Evolutionary conservation across 768 basidiomycete species (phyloP).

Genomic region (Rhodotorula taiwanensis): DNA sequence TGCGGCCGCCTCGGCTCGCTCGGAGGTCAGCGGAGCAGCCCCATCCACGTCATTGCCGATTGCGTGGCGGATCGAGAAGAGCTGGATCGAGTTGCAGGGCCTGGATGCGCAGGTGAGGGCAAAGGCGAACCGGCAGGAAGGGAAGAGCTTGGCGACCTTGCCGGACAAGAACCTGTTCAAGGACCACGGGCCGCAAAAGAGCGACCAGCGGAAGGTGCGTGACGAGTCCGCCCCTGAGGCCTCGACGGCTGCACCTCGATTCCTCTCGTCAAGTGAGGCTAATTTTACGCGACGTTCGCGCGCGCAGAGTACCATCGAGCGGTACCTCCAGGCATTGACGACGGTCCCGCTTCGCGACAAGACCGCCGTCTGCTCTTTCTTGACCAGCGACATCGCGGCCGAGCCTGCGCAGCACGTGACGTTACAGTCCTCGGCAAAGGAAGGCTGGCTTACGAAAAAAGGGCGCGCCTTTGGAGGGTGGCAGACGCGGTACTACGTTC

Average conservation of each 20-base stretch:
- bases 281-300: background rate
- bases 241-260: background rate
- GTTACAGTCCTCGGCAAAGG: slow-evolving; percentile 41
- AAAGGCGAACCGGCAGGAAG: slow-evolving; percentile 51
- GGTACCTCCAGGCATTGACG: slow-evolving; percentile 77
- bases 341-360: slow-evolving; percentile 76
- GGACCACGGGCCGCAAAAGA: slow-evolving; percentile 88
- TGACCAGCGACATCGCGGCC: slow-evolving; percentile 79
- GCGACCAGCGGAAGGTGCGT: slow-evolving; percentile 87
- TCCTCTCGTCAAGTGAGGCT: too few species aligned
- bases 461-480: slow-evolving; percentile 93
- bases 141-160: slow-evolving; percentile 59
- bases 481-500: slow-evolving; percentile 92
- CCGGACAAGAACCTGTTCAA: slow-evolving; percentile 93
- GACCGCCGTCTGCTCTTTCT: slow-evolving; percentile 81
- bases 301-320: slow-evolving; percentile 54
- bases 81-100: slow-evolving; percentile 84
- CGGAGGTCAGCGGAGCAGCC: background rate
- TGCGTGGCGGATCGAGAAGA: slow-evolving; percentile 70
- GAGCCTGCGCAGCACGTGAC: slow-evolving; percentile 55
- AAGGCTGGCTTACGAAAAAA: slow-evolving; percentile 68
- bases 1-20: slow-evolving; percentile 28
- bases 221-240: background rate
- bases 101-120: slow-evolving; percentile 71
- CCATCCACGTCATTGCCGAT: background rate